phyloP scores from a whole-genome alignment of 2,329 filamentous ascomycete genomes.

The Curvularia hawaiiensis region DNA sequence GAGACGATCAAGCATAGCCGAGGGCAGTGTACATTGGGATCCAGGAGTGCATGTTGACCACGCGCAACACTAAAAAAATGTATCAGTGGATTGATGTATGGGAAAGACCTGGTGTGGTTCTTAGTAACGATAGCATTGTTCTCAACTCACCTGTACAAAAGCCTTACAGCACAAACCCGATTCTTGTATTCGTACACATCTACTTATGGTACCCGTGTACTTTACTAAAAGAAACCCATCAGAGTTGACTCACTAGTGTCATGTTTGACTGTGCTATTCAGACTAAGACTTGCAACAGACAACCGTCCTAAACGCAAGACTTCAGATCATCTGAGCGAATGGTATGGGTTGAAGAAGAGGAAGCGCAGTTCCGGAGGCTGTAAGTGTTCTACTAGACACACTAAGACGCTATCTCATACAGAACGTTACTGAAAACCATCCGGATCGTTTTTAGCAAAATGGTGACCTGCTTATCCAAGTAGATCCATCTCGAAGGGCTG shows the following conservation, averaged over 20 bases:
- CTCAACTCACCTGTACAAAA: background rate
- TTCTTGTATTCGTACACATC: background rate
- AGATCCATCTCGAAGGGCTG: too few relatives aligned
- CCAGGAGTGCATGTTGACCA: background rate
- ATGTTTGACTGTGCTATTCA: background rate
- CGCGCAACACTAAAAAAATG: background rate
- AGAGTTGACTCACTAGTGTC: background rate
- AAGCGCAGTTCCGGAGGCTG: background rate
- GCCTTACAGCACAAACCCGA: background rate
- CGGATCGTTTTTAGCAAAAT: too few relatives aligned
- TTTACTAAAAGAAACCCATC: background rate
- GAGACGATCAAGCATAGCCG: background rate
- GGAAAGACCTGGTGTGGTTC: background rate
- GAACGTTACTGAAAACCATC: background rate
- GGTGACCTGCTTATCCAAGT: too few relatives aligned
- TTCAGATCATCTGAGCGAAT: background rate
- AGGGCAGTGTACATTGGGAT: background rate
- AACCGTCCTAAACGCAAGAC: background rate
- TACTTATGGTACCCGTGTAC: background rate
- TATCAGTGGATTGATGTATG: background rate
- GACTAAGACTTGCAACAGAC: background rate
- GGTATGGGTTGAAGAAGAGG: too few relatives aligned
- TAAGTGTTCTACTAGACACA: background rate
- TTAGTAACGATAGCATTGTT: background rate
- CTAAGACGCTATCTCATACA: background rate